Evolutionary conservation across 2,329 filamentous ascomycete genomes (phyloP).

Genomic region (Epichloe hybrida): DNA sequence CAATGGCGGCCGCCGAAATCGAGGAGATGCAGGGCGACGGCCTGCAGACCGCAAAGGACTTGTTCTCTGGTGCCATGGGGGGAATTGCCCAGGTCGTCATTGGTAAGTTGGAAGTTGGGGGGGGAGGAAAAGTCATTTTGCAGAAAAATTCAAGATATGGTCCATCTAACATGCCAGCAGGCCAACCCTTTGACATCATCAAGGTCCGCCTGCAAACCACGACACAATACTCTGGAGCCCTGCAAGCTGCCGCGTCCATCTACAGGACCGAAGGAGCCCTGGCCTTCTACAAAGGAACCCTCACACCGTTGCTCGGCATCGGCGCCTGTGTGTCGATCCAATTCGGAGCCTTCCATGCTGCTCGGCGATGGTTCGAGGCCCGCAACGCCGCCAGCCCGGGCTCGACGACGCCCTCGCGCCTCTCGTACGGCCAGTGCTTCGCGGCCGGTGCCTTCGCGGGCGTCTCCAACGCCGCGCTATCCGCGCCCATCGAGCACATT

Average conservation of each 20-base stretch:
- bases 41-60: constrained; percentile 66
- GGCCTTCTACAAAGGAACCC: constrained; percentile 96
- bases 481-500: constrained; percentile 89
- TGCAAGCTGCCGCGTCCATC: constrained; percentile 71
- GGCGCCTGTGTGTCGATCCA: constrained; percentile 99
- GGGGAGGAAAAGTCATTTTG: neutral
- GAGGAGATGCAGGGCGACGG: constrained; percentile 14
- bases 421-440: constrained; percentile 82
- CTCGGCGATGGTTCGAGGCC: constrained; percentile 71
- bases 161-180: constrained; percentile 20
- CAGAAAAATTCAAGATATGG: too few relatives aligned
- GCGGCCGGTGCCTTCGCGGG: constrained; percentile 83
- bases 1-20: constrained; percentile 4
- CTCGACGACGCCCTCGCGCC: constrained; percentile 23
- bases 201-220: constrained; percentile 95
- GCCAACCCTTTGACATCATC: constrained; percentile 76
- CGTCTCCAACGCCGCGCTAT: constrained; percentile 76
- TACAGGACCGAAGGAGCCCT: constrained; percentile 74
- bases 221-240: constrained; percentile 63
- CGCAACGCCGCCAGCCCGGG: constrained; percentile 47
- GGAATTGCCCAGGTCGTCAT: constrained; percentile 84
- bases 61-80: constrained; percentile 85
- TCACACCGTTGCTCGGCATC: constrained; percentile 89
- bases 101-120: constrained; percentile 37
- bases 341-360: constrained; percentile 93